These are phyloP conservation scores for Tuber indicum DNA, from an alignment of 495 filamentous ascomycete species.

Conservation along the genomic window DNA sequence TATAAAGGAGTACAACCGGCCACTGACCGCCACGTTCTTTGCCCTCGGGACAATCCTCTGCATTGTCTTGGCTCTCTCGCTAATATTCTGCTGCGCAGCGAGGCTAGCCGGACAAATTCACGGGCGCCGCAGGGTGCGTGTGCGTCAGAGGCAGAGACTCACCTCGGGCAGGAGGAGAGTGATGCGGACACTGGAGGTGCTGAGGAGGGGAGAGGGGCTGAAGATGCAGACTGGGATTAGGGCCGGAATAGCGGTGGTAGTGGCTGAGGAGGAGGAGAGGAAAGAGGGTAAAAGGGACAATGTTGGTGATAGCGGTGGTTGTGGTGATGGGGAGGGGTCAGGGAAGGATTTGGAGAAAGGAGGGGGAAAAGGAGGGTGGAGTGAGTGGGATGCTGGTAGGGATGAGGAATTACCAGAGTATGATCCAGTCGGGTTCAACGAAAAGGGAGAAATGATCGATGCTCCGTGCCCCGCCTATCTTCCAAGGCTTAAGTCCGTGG, in stretches of 20 bases:
- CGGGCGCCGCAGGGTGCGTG: background rate
- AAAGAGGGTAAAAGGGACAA: background rate
- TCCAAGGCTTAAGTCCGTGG: background rate
- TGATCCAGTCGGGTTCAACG: background rate
- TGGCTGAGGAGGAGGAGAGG: slow-evolving; percentile 14
- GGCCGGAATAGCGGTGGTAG: background rate
- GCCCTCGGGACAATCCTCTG: background rate
- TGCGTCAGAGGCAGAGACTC: background rate
- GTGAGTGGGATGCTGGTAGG: background rate
- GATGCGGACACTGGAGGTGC: slow-evolving; percentile 17
- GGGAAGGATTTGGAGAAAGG: background rate
- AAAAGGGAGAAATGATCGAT: background rate
- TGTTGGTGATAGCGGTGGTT: background rate
- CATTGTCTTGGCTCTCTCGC: background rate
- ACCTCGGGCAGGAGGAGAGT: background rate
- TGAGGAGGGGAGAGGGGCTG: background rate
- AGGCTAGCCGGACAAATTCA: background rate
- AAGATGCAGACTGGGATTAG: background rate
- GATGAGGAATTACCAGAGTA: background rate
- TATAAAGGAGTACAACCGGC: background rate
- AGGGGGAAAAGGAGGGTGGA: background rate
- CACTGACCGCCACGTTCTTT: background rate
- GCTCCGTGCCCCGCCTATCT: background rate
- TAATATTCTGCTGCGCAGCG: background rate
- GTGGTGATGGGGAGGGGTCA: slow-evolving; percentile 21